Conservation (phyloP, 2,329 filamentous ascomycete genomes). For the Pyricularia sp. region DNA sequence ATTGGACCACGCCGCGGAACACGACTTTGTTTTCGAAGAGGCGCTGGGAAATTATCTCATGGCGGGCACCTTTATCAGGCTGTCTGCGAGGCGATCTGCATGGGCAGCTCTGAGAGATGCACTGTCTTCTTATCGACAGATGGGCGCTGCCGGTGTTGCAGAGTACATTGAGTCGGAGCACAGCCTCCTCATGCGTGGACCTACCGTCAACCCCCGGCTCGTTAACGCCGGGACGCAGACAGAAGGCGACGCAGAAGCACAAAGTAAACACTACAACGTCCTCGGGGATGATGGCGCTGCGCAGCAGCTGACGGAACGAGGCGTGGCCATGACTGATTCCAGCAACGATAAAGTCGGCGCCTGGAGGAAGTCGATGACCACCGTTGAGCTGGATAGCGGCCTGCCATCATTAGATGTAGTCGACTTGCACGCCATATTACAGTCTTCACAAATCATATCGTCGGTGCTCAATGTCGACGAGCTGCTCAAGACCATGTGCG, state of each 20-base stretch:
- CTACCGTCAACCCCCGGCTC: slow-evolving; percentile 42
- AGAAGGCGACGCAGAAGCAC: slow-evolving; percentile 35
- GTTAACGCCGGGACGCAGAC: slow-evolving; percentile 51
- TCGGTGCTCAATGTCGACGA: slow-evolving; percentile 65
- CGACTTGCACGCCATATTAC: slow-evolving; percentile 64
- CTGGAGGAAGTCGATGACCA: slow-evolving; percentile 48
- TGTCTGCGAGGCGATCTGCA: slow-evolving; percentile 53
- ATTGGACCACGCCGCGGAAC: slow-evolving; percentile 56
- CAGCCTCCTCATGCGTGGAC: slow-evolving; percentile 50
- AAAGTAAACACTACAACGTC: background rate
- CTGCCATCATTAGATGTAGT: slow-evolving; percentile 72
- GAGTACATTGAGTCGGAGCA: slow-evolving; percentile 56
- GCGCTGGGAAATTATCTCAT: slow-evolving; percentile 62
- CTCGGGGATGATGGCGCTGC: slow-evolving; percentile 31
- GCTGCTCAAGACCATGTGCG: slow-evolving; percentile 67
- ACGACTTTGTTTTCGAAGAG: slow-evolving; percentile 57
- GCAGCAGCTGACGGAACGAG: slow-evolving; percentile 28
- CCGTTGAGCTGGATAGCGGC: slow-evolving; percentile 25
- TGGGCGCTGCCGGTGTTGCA: slow-evolving; percentile 58
- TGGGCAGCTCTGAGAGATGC: slow-evolving; percentile 56
- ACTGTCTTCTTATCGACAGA: slow-evolving; percentile 52
- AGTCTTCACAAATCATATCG: slow-evolving; percentile 68
- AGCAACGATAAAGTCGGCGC: slow-evolving; percentile 47
- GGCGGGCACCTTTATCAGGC: slow-evolving; percentile 55
- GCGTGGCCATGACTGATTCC: slow-evolving; percentile 27